Evolutionary conservation across 768 basidiomycete genomes (phyloP).

Genomic region (Chlorophyllum brunneum): DNA sequence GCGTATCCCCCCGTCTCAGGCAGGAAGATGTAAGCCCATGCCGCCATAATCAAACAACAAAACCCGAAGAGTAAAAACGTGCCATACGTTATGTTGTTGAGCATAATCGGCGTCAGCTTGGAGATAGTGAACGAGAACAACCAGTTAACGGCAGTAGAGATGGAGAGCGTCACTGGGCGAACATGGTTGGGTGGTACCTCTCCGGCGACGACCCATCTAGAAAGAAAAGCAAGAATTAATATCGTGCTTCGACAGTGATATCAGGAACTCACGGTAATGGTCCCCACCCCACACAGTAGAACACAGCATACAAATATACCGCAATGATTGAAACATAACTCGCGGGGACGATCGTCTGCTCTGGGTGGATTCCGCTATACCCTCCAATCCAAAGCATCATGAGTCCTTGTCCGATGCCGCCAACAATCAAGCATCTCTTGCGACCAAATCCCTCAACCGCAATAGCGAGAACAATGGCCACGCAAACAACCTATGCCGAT

Average conservation of each 20-base stretch:
- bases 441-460: constrained; percentile 48
- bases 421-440: constrained; percentile 45
- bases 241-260: not conserved
- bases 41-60: constrained; percentile 36
- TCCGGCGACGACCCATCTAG: constrained; percentile 36
- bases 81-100: constrained; percentile 29
- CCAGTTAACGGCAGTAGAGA: constrained; percentile 41
- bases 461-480: constrained; percentile 35
- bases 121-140: constrained; percentile 43
- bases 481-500: constrained; percentile 34
- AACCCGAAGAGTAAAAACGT: constrained; percentile 41
- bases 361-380: constrained; percentile 33
- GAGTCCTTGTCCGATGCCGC: constrained; percentile 43
- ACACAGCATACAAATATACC: constrained; percentile 44
- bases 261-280: constrained; percentile 28
- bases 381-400: constrained; percentile 48
- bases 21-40: constrained; percentile 40
- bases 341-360: constrained; percentile 27
- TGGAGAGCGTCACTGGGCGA: constrained; percentile 32
- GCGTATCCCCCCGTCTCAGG: constrained; percentile 45
- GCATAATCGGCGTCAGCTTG: constrained; percentile 36
- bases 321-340: constrained; percentile 42
- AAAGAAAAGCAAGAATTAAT: not conserved
- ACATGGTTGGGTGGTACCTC: constrained; percentile 43
- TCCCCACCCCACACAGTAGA: constrained; percentile 42